Conservation (phyloP, 805 yeast species). For the Cyberlindnera veronae region DNA sequence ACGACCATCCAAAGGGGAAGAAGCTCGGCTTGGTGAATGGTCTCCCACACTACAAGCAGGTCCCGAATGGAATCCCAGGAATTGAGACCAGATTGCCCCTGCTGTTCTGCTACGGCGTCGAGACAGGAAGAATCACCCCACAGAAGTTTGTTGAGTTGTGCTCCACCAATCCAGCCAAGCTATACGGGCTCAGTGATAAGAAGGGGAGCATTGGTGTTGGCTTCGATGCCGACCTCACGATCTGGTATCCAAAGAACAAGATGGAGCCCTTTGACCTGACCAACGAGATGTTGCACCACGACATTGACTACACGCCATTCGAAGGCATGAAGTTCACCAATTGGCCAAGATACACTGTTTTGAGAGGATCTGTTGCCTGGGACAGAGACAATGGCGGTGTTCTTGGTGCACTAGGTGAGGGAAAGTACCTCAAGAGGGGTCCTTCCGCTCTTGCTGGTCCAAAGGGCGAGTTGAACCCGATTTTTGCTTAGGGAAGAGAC, state of each 20-base stretch:
- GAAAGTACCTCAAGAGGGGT: slow-evolving; percentile 30
- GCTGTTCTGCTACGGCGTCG: slow-evolving; percentile 41
- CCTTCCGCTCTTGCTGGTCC: slow-evolving; percentile 23
- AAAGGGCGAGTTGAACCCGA: slow-evolving; percentile 21
- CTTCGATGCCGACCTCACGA: slow-evolving; percentile 44
- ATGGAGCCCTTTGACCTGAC: slow-evolving; percentile 27
- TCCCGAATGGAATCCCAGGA: slow-evolving; percentile 50
- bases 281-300: slow-evolving; percentile 34
- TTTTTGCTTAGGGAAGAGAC: slow-evolving; percentile 11
- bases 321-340: slow-evolving; percentile 39
- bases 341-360: slow-evolving; percentile 45
- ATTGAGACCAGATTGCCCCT: slow-evolving; percentile 45
- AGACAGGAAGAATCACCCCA: slow-evolving; percentile 36
- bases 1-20: slow-evolving; percentile 40
- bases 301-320: slow-evolving; percentile 38
- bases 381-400: slow-evolving; percentile 27
- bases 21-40: slow-evolving; percentile 39
- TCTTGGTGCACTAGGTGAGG: slow-evolving; percentile 19
- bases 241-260: slow-evolving; percentile 42
- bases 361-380: slow-evolving; percentile 37
- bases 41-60: slow-evolving; percentile 37
- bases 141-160: slow-evolving; percentile 44
- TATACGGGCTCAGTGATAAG: slow-evolving; percentile 39
- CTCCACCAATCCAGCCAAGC: slow-evolving; percentile 43
- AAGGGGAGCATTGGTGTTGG: slow-evolving; percentile 46